These are phyloP conservation scores for Selaginella tamariscina DNA, from an alignment of 75 land plant genomes.

Conservation along the genomic window DNA sequence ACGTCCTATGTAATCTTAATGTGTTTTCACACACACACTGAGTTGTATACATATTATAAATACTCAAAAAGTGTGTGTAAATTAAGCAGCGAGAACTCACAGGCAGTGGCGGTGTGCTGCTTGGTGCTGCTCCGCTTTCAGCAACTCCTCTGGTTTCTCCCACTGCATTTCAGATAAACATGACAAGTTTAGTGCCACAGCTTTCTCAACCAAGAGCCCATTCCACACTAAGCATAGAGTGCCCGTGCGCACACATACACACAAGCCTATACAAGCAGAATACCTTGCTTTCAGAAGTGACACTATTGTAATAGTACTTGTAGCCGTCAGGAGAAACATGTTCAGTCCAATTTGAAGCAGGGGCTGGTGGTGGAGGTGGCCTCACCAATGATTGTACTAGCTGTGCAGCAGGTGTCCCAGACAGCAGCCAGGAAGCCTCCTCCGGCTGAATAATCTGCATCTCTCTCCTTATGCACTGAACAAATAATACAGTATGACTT, in stretches of 20 bases:
- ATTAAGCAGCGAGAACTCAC: not conserved
- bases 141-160: conserved; percentile 93
- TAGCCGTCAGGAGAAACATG: conserved; percentile 93
- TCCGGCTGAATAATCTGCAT: conserved; percentile 19
- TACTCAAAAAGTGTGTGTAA: not conserved
- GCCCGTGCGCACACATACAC: not conserved
- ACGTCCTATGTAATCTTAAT: not conserved
- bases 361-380: conserved; percentile 17
- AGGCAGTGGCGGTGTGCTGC: not conserved
- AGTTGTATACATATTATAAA: not conserved
- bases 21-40: not conserved
- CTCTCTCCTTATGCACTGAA: too few species aligned
- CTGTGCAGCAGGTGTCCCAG: conserved; percentile 12
- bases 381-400: conserved; percentile 13
- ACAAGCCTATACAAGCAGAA: not conserved
- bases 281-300: conserved; percentile 84
- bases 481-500: too few species aligned
- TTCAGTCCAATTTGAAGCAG: conserved; percentile 84
- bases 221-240: not conserved
- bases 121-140: not conserved
- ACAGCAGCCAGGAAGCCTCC: conserved; percentile 14
- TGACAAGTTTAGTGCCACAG: not conserved
- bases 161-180: conserved; percentile 39
- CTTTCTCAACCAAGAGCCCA: not conserved
- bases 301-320: conserved; percentile 86